Conservation (phyloP, 129 eudicot species). For the Arctium minus region DNA sequence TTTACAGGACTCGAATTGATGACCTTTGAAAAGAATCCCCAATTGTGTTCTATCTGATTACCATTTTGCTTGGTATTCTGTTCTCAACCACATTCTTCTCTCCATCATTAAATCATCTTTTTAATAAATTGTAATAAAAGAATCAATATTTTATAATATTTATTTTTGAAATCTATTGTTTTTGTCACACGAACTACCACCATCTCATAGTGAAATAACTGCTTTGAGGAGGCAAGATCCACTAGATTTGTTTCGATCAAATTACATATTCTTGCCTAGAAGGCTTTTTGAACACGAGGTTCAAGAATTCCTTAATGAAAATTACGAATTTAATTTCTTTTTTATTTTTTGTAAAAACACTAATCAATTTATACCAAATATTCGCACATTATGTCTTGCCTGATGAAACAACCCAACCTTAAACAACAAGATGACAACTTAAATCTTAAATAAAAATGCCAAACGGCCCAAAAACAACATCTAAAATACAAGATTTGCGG, state of each 20-base stretch:
- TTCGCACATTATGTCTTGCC: too few species aligned
- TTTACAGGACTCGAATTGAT: too few species aligned
- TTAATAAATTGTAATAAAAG: neutral
- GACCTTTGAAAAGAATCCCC: neutral
- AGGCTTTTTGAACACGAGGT: neutral
- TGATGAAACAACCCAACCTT: too few species aligned
- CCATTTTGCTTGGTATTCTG: slow-evolving; percentile 3
- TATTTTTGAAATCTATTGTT: too few species aligned
- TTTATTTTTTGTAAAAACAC: too few species aligned
- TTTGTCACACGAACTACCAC: neutral
- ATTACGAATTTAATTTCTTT: neutral
- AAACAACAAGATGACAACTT: too few species aligned
- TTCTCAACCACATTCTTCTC: slow-evolving; percentile 1
- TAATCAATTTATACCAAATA: too few species aligned
- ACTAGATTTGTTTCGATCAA: neutral
- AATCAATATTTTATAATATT: neutral
- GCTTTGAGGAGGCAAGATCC: neutral
- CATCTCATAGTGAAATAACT: neutral
- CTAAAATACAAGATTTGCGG: too few species aligned
- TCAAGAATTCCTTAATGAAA: neutral
- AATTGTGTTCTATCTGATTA: slow-evolving; percentile 5
- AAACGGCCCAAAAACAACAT: too few species aligned
- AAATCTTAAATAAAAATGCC: too few species aligned
- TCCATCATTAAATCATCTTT: neutral
- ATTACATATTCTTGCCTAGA: neutral